phyloP scores from a whole-genome alignment of 2,329 filamentous ascomycete genomes.

The Trichoderma semiorbis region DNA sequence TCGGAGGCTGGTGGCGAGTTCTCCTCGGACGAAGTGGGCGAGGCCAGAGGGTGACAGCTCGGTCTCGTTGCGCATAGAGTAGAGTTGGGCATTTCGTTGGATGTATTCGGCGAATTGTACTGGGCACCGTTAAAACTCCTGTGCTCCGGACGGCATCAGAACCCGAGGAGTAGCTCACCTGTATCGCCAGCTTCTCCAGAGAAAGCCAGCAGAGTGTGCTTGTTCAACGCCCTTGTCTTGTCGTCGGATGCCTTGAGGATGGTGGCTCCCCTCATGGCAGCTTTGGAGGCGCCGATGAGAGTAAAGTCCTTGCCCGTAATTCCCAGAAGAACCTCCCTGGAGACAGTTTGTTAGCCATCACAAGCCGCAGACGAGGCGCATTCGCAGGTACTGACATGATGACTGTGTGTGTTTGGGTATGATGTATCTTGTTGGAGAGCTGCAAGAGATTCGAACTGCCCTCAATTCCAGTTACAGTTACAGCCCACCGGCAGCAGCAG shows the following conservation, averaged over 20 bases:
- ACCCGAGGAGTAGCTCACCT: constrained; percentile 49
- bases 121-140: constrained; percentile 39
- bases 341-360: constrained; percentile 10
- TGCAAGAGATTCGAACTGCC: constrained; percentile 13
- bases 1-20: constrained; percentile 85
- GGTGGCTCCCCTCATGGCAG: constrained; percentile 94
- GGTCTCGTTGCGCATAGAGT: constrained; percentile 95
- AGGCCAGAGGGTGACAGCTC: constrained; percentile 87
- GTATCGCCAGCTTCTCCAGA: constrained; percentile 96
- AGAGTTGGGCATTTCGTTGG: constrained; percentile 96
- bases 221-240: constrained; percentile 91
- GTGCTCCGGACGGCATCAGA: background rate
- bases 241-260: constrained; percentile 94
- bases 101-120: constrained; percentile 99
- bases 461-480: background rate
- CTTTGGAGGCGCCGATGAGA: constrained; percentile 95
- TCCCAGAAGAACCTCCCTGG: constrained; percentile 93
- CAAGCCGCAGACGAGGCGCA: background rate
- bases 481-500: constrained; percentile 7
- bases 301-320: constrained; percentile 99
- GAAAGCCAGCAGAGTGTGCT: constrained; percentile 92
- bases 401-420: constrained; percentile 7
- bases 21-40: constrained; percentile 88
- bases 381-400: constrained; percentile 16
- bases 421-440: constrained; percentile 22